Evolutionary conservation across 306 rosid genomes (phyloP).

Genomic region (Rubus idaeus): DNA sequence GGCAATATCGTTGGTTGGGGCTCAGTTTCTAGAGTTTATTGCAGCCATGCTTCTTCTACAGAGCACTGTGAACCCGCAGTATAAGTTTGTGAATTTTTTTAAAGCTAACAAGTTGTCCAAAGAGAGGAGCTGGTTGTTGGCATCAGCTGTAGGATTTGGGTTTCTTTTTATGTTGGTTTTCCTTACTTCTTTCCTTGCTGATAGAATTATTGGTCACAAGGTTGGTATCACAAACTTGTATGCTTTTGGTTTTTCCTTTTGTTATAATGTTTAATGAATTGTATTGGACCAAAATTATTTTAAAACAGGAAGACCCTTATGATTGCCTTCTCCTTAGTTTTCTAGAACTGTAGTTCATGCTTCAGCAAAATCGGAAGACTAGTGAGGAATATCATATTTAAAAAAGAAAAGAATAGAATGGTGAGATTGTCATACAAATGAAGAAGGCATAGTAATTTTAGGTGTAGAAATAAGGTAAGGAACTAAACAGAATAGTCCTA

Average conservation of each 20-base stretch:
- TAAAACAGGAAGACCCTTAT: background rate
- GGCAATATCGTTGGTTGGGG: conserved; percentile 60
- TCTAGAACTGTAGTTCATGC: background rate
- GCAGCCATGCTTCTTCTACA: conserved; percentile 52
- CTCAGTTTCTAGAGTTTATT: conserved; percentile 62
- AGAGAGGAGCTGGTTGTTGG: conserved; percentile 63
- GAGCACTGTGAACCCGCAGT: conserved; percentile 58
- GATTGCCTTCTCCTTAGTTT: background rate
- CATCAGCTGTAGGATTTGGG: conserved; percentile 66
- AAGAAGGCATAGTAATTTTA: background rate
- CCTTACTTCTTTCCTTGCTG: conserved; percentile 51
- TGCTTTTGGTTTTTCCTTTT: background rate
- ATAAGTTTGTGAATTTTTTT: conserved; percentile 46
- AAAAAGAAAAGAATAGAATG: background rate
- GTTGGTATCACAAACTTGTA: conserved; percentile 36
- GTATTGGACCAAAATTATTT: background rate
- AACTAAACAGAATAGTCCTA: background rate
- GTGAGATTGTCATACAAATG: background rate
- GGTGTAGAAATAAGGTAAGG: background rate
- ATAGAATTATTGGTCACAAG: conserved; percentile 52
- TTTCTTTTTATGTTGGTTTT: conserved; percentile 52
- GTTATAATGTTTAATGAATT: background rate
- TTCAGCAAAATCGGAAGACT: background rate
- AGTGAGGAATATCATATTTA: background rate
- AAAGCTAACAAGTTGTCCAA: conserved; percentile 26